Evolutionary conservation across 2,329 filamentous ascomycete genomes (phyloP), one percentile per base, ranked within the genome.

Genomic region (Fusarium lateritium): DNA sequence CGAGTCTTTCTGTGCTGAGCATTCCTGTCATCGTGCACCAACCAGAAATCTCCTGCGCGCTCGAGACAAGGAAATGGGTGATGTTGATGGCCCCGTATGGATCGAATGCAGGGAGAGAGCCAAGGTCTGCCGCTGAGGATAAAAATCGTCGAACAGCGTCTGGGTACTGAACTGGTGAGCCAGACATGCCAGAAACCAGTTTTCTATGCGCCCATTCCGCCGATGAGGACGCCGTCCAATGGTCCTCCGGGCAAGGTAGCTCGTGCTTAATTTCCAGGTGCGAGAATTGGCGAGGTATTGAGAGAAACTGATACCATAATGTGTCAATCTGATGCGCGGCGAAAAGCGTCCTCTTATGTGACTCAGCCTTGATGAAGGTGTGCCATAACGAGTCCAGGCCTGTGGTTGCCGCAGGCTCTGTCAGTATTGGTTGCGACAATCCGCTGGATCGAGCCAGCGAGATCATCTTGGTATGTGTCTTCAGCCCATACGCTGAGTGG

Each of bases 191-290:
- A 1, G 71, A 58, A 34, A 74, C 56, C 14, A 80, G 56, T 57
- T 74, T 70, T 14, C 71, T 70, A 57, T 80, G 78, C 13, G 78
- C 78, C 70, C 79, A 77, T 33, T 79, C 76, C 2, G 73, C 74
- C 10, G 80, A 73, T 3, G 80, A 79, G 2, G 75, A 58, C 3
- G 81, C 80, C 4, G 54, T 63, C 82, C 82, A 83, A 54, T 75
- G 74, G 15, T 75, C 74, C 45, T 76, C 74, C 1, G 79, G 77
- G 47, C 79, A 82, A 2, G 82, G 82, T 6, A 83, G 71, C 17
- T 81, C 77, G 53, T 83, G 79, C 62, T 83, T 83, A 64, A 83
- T 79, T 71, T 83, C 82, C 5, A 83, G 72, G 43, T 83, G 76
- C 1, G 79, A 80, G 15, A 81, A 66, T 9, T 69, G 73, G 7